Evolutionary conservation across 2,329 filamentous ascomycete genomes (phyloP).

Genomic region (Annulohypoxylon truncatum): DNA sequence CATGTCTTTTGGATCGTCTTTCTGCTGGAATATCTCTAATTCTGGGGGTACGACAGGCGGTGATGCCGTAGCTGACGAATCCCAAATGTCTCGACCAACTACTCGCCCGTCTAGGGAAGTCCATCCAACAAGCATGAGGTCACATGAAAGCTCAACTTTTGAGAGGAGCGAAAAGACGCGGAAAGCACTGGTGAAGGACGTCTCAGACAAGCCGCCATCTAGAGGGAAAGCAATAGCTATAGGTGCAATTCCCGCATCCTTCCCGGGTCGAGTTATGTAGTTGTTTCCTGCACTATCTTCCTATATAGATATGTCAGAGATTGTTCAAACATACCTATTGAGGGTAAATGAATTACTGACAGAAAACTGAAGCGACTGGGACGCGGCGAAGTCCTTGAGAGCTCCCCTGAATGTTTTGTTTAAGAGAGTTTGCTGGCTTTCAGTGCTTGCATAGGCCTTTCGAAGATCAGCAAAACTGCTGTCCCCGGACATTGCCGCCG

Average conservation of each 20-base stretch:
- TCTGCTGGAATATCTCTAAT: not conserved
- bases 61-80: not conserved
- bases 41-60: not conserved
- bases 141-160: slow-evolving; percentile 5
- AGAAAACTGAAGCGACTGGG: slow-evolving; percentile 1
- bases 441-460: not conserved
- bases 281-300: slow-evolving; percentile 16
- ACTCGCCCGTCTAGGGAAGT: not conserved
- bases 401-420: not conserved
- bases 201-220: slow-evolving; percentile 4
- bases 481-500: not conserved
- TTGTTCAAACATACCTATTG: not conserved
- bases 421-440: not conserved
- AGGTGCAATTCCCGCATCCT: not conserved
- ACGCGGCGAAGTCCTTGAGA: not conserved
- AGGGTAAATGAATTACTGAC: not conserved
- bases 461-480: not conserved
- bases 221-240: slow-evolving; percentile 19
- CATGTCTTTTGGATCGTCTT: not conserved
- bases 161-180: slow-evolving; percentile 11
- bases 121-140: slow-evolving; percentile 14
- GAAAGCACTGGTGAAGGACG: slow-evolving; percentile 1
- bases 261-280: slow-evolving; percentile 10
- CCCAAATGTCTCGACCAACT: slow-evolving; percentile 15
- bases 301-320: not conserved